Evolutionary conservation across 306 rosid species (phyloP), one percentile per base, ranked within the genome.

Genomic region (Vigna trinervia): DNA sequence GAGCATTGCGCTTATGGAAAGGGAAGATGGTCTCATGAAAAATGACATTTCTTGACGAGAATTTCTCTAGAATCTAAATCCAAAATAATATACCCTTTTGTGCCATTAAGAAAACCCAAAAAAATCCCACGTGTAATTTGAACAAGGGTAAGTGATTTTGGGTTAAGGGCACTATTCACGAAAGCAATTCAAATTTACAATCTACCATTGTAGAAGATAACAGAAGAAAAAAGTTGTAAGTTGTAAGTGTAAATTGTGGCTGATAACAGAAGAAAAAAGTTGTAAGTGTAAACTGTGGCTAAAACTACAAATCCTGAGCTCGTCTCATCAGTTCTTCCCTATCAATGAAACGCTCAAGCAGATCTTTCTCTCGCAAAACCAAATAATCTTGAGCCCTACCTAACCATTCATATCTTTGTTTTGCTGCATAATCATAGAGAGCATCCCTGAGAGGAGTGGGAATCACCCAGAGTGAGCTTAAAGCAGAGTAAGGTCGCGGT

Each of bases 341-440:
- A 46, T 93, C 98, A 22, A 93, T 87, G 88, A 93, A 93, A 75
- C 93, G 98, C 54, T 89, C 96, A 15, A 91, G 90, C 76, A 93
- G 77, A 77, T 91, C 92, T 51, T 43, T 83, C 78, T 89, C 96
- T 71, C 63, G 69, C 80, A 93, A 81, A 79, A 91, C 93, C 84
- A 89, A 82, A 73, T 86, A 88, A 32, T 86, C 88, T 45, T 93
- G 62, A 14, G 88, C 84, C 85, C 84, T 89, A 60, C 96, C 93
- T 8, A 89, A 85, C 94, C 89, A 83, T 47, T 83, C 48, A 69
- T 93, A 88, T 15, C 93, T 88, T 5, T 60, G 73, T 66, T 82
- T 85, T 8, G 95, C 95, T 6, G 89, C 78, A 46, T 75, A 75
- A 80, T 91, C 98, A 59, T 89, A 93, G 60, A 86, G 78, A 12